phyloP scores from a whole-genome alignment of 768 basidiomycete species.

The Mycena galopus region DNA sequence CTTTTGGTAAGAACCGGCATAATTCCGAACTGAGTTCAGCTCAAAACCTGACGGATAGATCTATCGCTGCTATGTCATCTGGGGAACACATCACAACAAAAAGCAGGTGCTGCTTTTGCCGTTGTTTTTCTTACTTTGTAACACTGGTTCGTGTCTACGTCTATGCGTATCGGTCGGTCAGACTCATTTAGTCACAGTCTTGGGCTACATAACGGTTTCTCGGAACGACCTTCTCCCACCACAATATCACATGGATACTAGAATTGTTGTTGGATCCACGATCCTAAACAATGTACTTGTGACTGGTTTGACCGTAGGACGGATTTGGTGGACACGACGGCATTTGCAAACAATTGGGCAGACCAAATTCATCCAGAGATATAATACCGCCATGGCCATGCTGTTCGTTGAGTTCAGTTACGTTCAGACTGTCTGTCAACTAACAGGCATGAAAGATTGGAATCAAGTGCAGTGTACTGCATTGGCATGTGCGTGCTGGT shows the following conservation, averaged over 20 bases:
- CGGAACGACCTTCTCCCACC: too few relatives aligned
- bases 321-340: slow-evolving; percentile 15
- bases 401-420: neutral
- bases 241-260: too few relatives aligned
- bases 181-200: too few relatives aligned
- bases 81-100: neutral
- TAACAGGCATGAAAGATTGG: neutral
- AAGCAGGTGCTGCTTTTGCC: neutral
- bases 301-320: neutral
- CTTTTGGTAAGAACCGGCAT: too few relatives aligned
- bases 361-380: neutral
- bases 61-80: slow-evolving; percentile 21
- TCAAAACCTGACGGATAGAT: too few relatives aligned
- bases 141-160: too few relatives aligned
- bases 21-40: too few relatives aligned
- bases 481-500: too few relatives aligned
- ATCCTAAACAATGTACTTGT: neutral
- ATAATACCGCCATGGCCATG: neutral
- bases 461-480: neutral
- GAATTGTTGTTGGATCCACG: neutral
- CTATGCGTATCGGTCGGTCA: too few relatives aligned
- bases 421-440: neutral
- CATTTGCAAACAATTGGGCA: neutral
- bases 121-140: neutral
- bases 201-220: too few relatives aligned